These are phyloP conservation scores for Alternaria metachromatica DNA, from an alignment of 2,329 filamentous ascomycete genomes.

Conservation along the genomic window DNA sequence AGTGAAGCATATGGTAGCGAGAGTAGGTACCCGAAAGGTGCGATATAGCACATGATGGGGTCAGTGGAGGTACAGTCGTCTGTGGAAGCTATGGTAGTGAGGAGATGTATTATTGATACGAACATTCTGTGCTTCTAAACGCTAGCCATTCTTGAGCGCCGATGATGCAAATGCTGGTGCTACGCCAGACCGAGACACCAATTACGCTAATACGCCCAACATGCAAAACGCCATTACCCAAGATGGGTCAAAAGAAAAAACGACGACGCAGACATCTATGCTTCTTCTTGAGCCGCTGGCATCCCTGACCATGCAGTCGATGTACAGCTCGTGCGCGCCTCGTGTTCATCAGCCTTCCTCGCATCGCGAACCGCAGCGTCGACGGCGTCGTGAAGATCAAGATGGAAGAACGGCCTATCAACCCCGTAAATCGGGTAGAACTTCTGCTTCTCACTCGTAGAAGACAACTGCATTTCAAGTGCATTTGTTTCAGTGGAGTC, in stretches of 20 bases:
- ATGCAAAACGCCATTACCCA: not conserved
- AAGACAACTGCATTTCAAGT: not conserved
- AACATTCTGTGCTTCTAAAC: not conserved
- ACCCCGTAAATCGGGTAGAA: conserved; percentile 25
- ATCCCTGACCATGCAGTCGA: not conserved
- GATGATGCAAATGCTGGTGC: not conserved
- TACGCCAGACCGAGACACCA: not conserved
- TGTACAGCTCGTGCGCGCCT: not conserved
- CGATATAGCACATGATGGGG: not conserved
- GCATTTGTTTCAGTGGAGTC: not conserved
- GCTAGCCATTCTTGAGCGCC: not conserved
- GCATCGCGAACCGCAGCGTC: conserved; percentile 35
- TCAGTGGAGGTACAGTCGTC: not conserved
- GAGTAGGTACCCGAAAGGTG: not conserved
- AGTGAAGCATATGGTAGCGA: not conserved
- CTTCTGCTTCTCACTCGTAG: not conserved
- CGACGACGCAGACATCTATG: not conserved
- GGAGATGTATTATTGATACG: not conserved
- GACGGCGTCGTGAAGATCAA: conserved; percentile 39
- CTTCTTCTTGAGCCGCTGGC: not conserved
- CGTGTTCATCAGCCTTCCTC: conserved; percentile 19
- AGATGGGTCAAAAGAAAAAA: not conserved
- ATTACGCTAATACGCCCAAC: not conserved
- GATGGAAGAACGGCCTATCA: conserved; percentile 38
- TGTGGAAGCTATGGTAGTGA: not conserved